Conservation (phyloP, 192 early-diverging fungal species). For the Allomyces macrogynus region DNA sequence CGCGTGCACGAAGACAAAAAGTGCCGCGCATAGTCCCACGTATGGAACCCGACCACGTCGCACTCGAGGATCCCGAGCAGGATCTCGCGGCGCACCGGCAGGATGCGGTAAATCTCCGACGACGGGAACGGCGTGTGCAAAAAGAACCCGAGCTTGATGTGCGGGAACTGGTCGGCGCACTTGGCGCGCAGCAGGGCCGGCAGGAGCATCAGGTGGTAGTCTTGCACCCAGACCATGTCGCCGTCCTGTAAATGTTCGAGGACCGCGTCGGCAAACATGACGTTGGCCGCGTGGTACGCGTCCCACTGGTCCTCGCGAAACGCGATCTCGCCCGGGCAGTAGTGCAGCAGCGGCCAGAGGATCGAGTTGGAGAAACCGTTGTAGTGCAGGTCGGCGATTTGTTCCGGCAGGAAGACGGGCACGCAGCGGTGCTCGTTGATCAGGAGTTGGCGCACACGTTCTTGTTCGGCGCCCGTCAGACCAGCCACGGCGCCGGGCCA, state of each 20-base stretch:
- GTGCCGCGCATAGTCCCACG: conserved; percentile 96
- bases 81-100: conserved; percentile 85
- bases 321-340: conserved; percentile 93
- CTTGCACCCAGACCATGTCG: conserved; percentile 77
- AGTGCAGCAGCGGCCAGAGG: conserved; percentile 98
- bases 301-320: conserved; percentile 92
- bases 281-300: conserved; percentile 81
- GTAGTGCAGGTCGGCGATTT: conserved; percentile 88
- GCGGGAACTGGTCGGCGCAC: conserved; percentile 25
- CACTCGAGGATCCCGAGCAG: conserved; percentile 78
- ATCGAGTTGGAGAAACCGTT: conserved; percentile 91
- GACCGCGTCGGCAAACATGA: conserved; percentile 81
- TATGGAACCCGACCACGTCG: conserved; percentile 96
- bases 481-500: conserved; percentile 78
- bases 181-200: conserved; percentile 64
- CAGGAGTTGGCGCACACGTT: no score
- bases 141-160: conserved; percentile 93
- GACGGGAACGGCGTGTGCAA: conserved; percentile 95
- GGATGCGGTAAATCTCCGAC: conserved; percentile 89
- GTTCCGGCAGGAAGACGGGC: conserved; percentile 86
- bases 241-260: conserved; percentile 63
- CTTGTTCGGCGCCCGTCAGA: conserved; percentile 37
- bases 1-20: conserved; percentile 93
- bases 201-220: conserved; percentile 96
- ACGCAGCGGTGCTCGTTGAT: conserved; percentile 67